Conservation (phyloP, 768 basidiomycete species). For the Leccinum obscurum region DNA sequence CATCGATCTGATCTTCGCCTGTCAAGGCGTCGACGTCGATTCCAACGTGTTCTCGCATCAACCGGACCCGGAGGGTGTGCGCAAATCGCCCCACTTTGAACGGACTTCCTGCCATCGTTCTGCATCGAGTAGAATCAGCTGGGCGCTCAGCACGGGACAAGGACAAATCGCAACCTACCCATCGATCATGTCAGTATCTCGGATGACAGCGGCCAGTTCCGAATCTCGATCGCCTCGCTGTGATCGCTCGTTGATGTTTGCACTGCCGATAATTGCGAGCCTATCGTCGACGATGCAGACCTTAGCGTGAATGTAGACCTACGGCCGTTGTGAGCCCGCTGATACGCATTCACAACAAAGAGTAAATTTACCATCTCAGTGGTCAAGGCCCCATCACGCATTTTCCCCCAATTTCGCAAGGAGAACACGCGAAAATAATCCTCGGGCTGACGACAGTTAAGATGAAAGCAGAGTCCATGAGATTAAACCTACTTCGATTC, state of each 20-base stretch:
- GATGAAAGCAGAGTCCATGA: background rate
- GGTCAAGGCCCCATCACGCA: constrained; percentile 77
- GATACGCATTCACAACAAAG: background rate
- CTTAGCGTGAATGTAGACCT: constrained; percentile 84
- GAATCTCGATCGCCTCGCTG: constrained; percentile 97
- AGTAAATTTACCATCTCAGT: constrained; percentile 73
- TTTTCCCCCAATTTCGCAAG: constrained; percentile 90
- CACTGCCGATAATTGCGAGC: constrained; percentile 90
- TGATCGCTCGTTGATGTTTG: constrained; percentile 97
- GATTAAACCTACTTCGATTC: constrained; percentile 66
- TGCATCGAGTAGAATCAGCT: constrained; percentile 30
- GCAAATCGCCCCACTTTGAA: constrained; percentile 98
- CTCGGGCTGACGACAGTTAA: constrained; percentile 62
- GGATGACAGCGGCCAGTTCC: constrained; percentile 87
- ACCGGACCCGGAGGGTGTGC: constrained; percentile 85
- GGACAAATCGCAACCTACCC: constrained; percentile 50
- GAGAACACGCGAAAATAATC: constrained; percentile 92
- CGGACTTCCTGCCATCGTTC: constrained; percentile 91
- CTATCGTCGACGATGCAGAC: constrained; percentile 91
- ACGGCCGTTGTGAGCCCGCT: constrained; percentile 15
- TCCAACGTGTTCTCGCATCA: constrained; percentile 97
- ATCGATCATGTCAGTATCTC: constrained; percentile 97
- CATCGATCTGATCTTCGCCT: constrained; percentile 59
- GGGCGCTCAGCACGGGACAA: background rate
- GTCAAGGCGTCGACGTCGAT: constrained; percentile 89